These are phyloP conservation scores for Cladosporium sp. DNA, from an alignment of 2,329 filamentous ascomycete genomes.

Conservation along the genomic window DNA sequence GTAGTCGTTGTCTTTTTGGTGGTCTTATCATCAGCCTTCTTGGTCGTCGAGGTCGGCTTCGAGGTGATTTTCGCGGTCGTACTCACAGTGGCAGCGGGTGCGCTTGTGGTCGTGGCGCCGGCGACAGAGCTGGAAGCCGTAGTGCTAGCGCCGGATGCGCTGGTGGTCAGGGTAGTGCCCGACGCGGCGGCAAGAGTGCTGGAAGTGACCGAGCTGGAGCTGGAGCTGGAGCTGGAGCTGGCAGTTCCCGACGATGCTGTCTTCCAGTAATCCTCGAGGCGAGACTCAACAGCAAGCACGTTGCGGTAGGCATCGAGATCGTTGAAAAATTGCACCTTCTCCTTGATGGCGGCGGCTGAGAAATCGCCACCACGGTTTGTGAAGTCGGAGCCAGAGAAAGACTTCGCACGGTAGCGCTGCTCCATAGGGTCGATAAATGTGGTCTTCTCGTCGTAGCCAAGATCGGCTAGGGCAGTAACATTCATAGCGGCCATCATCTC, in stretches of 20 bases:
- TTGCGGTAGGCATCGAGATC: slow-evolving; percentile 36
- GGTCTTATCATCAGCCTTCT: slow-evolving; percentile 3
- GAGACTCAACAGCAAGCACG: slow-evolving; percentile 29
- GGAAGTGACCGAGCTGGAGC: neutral
- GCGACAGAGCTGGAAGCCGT: neutral
- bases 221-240: neutral
- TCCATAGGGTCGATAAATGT: slow-evolving; percentile 29
- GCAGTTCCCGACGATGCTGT: slow-evolving; percentile 7
- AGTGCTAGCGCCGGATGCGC: slow-evolving; percentile 1
- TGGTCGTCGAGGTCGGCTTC: slow-evolving; percentile 5
- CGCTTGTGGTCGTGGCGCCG: neutral
- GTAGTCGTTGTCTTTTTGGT: slow-evolving; percentile 2
- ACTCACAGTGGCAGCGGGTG: neutral
- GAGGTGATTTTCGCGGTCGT: neutral
- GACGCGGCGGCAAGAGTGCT: neutral
- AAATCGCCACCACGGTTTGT: slow-evolving; percentile 23
- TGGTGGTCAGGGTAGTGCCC: slow-evolving; percentile 4
- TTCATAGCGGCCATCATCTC: slow-evolving; percentile 49
- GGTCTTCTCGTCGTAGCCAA: slow-evolving; percentile 36
- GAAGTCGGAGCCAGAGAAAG: slow-evolving; percentile 22
- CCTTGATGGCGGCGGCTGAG: slow-evolving; percentile 26
- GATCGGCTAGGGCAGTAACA: slow-evolving; percentile 38
- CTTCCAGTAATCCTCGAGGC: slow-evolving; percentile 35
- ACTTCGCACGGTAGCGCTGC: slow-evolving; percentile 26
- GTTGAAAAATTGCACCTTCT: slow-evolving; percentile 37